These are phyloP conservation scores for Teratosphaeriaceae sp. DNA, from an alignment of 2,329 filamentous ascomycete species.

Conservation along the genomic window DNA sequence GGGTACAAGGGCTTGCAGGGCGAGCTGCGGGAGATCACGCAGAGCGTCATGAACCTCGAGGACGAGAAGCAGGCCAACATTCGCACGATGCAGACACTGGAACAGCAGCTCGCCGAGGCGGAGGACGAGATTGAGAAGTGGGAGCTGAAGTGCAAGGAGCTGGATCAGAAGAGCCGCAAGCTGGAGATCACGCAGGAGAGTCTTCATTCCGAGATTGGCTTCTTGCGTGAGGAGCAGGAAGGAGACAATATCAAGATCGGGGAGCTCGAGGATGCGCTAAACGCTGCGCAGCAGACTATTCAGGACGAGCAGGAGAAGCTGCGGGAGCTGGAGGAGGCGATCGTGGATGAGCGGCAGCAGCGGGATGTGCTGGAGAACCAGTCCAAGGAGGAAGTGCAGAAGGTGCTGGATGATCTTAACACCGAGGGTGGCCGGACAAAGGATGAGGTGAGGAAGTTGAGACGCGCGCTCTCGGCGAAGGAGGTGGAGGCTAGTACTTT, in stretches of 20 bases:
- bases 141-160: conserved; percentile 75
- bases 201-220: conserved; percentile 85
- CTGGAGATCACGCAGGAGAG: conserved; percentile 89
- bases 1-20: conserved; percentile 87
- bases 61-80: conserved; percentile 79
- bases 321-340: conserved; percentile 50
- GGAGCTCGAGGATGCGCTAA: conserved; percentile 77
- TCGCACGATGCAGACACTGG: conserved; percentile 72
- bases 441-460: conserved; percentile 75
- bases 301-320: conserved; percentile 73
- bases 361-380: conserved; percentile 78
- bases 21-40: conserved; percentile 88
- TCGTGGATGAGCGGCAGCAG: conserved; percentile 75
- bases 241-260: conserved; percentile 97
- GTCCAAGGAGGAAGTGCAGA: conserved; percentile 92
- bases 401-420: conserved; percentile 88
- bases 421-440: conserved; percentile 72
- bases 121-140: conserved; percentile 82
- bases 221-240: conserved; percentile 94
- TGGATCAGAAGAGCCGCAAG: conserved; percentile 80
- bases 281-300: conserved; percentile 70
- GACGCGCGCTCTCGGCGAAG: conserved; percentile 73
- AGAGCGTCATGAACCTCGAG: conserved; percentile 77
- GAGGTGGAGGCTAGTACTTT: conserved; percentile 86
- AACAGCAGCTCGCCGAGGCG: conserved; percentile 73